Evolutionary conservation across 2,329 filamentous ascomycete genomes (phyloP).

Genomic region (Talaromyces piceae): DNA sequence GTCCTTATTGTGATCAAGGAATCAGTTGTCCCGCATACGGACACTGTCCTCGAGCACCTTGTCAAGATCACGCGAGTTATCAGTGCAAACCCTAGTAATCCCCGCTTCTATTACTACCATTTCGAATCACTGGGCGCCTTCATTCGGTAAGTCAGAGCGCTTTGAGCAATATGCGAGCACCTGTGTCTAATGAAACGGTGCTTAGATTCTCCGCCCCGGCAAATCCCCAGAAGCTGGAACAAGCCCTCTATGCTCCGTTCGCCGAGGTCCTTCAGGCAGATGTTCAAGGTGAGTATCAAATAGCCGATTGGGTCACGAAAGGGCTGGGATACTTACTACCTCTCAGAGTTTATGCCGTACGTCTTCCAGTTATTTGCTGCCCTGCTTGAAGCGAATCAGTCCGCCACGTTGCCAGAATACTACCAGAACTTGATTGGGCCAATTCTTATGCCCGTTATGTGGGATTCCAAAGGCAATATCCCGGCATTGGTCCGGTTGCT

Average conservation of each 20-base stretch:
- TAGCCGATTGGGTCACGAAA: not conserved
- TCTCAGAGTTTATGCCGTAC: constrained; percentile 86
- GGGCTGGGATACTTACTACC: constrained; percentile 23
- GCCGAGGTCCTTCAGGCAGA: constrained; percentile 71
- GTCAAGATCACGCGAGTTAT: constrained; percentile 88
- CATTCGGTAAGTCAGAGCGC: constrained; percentile 55
- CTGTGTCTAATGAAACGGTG: too few relatives aligned
- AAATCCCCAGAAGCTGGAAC: constrained; percentile 67
- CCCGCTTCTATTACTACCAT: constrained; percentile 96
- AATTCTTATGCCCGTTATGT: constrained; percentile 71
- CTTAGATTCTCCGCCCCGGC: constrained; percentile 57
- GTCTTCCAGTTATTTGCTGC: constrained; percentile 93
- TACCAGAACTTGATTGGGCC: constrained; percentile 73
- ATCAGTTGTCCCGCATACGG: constrained; percentile 63
- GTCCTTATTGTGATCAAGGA: constrained; percentile 92
- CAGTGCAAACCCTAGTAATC: constrained; percentile 91
- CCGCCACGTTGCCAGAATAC: constrained; percentile 67
- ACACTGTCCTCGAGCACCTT: constrained; percentile 74
- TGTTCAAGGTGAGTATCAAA: constrained; percentile 56
- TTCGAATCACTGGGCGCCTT: constrained; percentile 92
- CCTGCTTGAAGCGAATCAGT: constrained; percentile 76
- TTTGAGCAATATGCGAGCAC: too few relatives aligned
- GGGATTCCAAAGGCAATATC: constrained; percentile 89
- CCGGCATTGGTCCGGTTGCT: constrained; percentile 83
- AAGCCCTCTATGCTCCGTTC: constrained; percentile 75